Base-by-base conservation (phyloP, 495 filamentous ascomycete species). In the Penicillium chermesinum region DNA sequence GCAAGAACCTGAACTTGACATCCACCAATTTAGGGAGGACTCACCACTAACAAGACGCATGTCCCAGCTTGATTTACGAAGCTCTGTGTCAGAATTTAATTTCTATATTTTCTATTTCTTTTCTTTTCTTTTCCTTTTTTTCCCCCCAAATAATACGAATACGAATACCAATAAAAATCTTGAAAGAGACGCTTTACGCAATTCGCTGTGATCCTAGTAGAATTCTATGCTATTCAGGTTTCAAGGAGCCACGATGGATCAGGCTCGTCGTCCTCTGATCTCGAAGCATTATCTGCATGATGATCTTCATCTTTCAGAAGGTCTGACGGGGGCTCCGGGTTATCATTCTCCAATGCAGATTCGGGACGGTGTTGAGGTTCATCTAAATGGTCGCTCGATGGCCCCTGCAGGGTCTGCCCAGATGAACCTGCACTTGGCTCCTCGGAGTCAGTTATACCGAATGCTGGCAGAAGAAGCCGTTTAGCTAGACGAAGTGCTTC, bases 401-500 rank as follows among this genome's bases (percentile, higher is more conserved):
- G n/a, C 32, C 55, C 43, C 6, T 55, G 52, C 7, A 50, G 14
- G 37, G 39, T 38, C 7, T 39, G 33, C 25, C 20, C 30, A 10
- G 55, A 25, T 13, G 58, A 43, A 8, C 37, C 38, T 14, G 38
- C 39, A 32, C 40, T 1, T 13, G 44, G 44, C 19, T 53, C 30
- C n/a, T 48, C 42, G 14, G 49, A 36, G 14, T 46, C 38, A 27
- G 60, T 37, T 25, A 61, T 38, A 37, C 53, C 55, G 39, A 54
- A 62, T 7, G 39, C 73, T 14, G 69, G 73, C 25, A 76, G 66
- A 41, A 97, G 69, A 52, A 95, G 75, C 1, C 67, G 67, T 46
- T 78, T 74, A 8, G 84, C 87, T 57, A 90, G 83, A 41, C 66
- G 73, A 44, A 96, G 81, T 7, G 94, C 91, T 54, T 91, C 86